Evolutionary conservation across 306 rosid species (phyloP).

Genomic region (Rosa persica): DNA sequence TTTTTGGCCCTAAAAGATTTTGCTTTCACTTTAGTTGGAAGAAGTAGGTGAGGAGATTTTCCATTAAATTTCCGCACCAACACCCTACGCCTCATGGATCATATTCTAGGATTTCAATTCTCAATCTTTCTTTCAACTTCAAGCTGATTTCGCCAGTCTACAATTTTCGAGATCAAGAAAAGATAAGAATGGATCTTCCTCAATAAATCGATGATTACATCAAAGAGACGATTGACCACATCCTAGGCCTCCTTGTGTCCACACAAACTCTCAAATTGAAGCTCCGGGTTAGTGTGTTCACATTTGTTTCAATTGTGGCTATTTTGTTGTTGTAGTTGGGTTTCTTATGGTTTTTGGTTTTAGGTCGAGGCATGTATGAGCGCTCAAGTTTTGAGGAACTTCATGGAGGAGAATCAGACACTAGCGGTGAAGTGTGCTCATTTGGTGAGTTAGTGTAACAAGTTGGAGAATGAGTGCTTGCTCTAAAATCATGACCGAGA

Average conservation of each 20-base stretch:
- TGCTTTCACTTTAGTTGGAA: too few relatives aligned
- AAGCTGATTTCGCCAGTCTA: not conserved
- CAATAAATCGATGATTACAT: conserved; percentile 48
- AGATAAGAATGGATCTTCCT: conserved; percentile 57
- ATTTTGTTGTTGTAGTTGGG: not conserved
- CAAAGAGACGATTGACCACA: conserved; percentile 57
- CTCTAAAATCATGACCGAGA: conserved; percentile 82
- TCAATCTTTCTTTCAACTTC: conserved; percentile 5
- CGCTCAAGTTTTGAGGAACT: conserved; percentile 80
- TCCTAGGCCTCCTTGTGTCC: conserved; percentile 57
- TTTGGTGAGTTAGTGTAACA: conserved; percentile 51
- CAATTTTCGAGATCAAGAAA: conserved; percentile 22
- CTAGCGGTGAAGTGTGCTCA: conserved; percentile 59
- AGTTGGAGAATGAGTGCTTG: conserved; percentile 68
- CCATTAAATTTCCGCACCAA: too few relatives aligned
- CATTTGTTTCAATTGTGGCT: not conserved
- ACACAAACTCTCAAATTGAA: conserved; percentile 50
- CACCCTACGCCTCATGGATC: not conserved
- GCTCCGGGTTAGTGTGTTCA: conserved; percentile 56
- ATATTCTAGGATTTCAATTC: not conserved
- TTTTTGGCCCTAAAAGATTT: too few relatives aligned
- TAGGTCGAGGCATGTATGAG: conserved; percentile 76
- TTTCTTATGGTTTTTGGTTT: not conserved
- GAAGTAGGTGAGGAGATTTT: too few relatives aligned
- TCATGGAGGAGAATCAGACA: conserved; percentile 77